Evolutionary conservation across 495 filamentous ascomycete genomes (phyloP).

Genomic region (Penicillium arizonense): DNA sequence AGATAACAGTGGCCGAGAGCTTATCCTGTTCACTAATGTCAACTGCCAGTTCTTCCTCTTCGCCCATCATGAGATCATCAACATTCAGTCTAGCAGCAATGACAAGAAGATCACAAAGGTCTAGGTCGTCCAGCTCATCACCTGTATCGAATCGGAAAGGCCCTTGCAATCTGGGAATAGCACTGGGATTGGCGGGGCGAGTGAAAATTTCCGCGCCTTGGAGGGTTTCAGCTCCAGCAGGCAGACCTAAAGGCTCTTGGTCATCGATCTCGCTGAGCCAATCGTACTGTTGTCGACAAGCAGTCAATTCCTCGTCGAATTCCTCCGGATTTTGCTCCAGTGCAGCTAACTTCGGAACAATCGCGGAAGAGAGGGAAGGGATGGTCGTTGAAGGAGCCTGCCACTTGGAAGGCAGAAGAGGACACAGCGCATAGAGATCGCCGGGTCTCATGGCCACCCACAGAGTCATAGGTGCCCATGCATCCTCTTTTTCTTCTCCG

Average conservation of each 20-base stretch:
- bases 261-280: constrained; percentile 82
- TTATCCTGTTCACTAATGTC: constrained; percentile 61
- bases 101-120: constrained; percentile 62
- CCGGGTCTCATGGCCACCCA: constrained; percentile 89
- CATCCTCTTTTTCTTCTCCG: constrained; percentile 61
- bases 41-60: constrained; percentile 45
- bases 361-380: constrained; percentile 71
- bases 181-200: constrained; percentile 67
- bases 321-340: constrained; percentile 57
- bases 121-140: constrained; percentile 65
- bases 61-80: constrained; percentile 52
- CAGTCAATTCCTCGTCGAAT: constrained; percentile 47
- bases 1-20: constrained; percentile 70
- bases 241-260: constrained; percentile 58
- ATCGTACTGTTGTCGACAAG: constrained; percentile 64
- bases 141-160: constrained; percentile 72
- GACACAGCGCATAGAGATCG: constrained; percentile 88
- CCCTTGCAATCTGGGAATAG: constrained; percentile 78
- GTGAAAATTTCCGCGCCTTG: constrained; percentile 66
- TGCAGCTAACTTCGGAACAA: constrained; percentile 63
- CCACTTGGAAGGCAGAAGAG: constrained; percentile 80
- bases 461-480: constrained; percentile 87
- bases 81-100: constrained; percentile 51
- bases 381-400: constrained; percentile 71
- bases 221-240: constrained; percentile 23